Base-by-base conservation (phyloP, 75 land plant species). In the Pinus taeda region DNA sequence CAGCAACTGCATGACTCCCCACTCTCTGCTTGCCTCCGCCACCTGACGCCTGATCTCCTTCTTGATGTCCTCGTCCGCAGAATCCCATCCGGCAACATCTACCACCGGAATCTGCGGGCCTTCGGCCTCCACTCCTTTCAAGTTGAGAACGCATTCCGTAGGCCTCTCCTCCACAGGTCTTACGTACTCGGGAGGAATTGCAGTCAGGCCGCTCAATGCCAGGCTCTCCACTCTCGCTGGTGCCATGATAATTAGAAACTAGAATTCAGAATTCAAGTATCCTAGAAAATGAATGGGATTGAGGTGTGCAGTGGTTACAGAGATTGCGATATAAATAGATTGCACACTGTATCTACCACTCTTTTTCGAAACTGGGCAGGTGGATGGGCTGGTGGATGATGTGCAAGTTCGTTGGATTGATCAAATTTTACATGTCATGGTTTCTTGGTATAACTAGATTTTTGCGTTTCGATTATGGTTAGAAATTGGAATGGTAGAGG, bases 1-100 rank as follows among this genome's bases (percentile, higher is more conserved):
- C 13, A 85, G 77, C 15, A 90, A 57, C 73, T 87, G 93, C 83
- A 90, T 83, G 57, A 93, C 90, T 3, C 95, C 95, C 95, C 95
- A 93, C 8, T 88, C 87, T 57, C 60, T 76, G 7, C 85, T 86
- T 13, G 87, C 89, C 58, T 76, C 71, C 78, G 65, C 81, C 72
- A 88, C 75, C 73, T 56, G 73, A 61, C 81, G 80, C 13, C 74
- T 60, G 60, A 81, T 82, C 59, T 33, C 65, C 60, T 26, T 60
- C 56, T 87, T 57, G 2, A 67, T 79, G 8, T 13, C 74, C 71
- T 18, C 42, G 74, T 88, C 90, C 21, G 15, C 39, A 3, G 9
- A 36, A 6, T 67, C 45, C 71, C 71, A 67, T 2, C 74, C 83
- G 30, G 55, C 37, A 21, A 88, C 39, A 65, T 88, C 87, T 15